Evolutionary conservation across 352 stramenopile species (phyloP).

Genomic region (Plasmopara muralis): DNA sequence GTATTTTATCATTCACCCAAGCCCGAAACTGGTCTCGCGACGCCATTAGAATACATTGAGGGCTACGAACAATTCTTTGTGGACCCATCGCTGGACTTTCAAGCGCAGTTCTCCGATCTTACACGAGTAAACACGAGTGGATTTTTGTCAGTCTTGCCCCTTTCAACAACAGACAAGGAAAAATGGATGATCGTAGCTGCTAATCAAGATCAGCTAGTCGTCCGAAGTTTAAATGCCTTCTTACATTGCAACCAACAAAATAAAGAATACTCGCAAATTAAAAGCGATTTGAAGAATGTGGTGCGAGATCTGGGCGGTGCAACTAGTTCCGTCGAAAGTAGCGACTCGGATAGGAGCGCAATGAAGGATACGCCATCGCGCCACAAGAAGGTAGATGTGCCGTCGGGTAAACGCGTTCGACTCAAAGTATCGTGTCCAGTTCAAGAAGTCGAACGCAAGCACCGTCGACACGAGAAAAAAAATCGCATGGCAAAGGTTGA

Average conservation of each 20-base stretch:
- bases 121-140: conserved; percentile 70
- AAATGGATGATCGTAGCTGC: conserved; percentile 74
- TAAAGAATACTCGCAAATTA: conserved; percentile 37
- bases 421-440: neutral
- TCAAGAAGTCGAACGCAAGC: conserved; percentile 20
- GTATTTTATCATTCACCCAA: conserved; percentile 67
- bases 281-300: conserved; percentile 37
- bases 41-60: conserved; percentile 64
- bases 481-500: neutral
- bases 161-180: conserved; percentile 46
- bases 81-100: conserved; percentile 62
- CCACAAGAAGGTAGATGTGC: neutral
- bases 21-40: conserved; percentile 47
- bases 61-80: conserved; percentile 82
- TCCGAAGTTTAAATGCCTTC: conserved; percentile 61
- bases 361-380: conserved; percentile 20
- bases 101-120: conserved; percentile 72
- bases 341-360: conserved; percentile 16
- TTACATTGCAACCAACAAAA: conserved; percentile 50
- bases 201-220: conserved; percentile 65
- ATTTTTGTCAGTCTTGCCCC: conserved; percentile 51
- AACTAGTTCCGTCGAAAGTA: conserved; percentile 25
- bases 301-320: conserved; percentile 36
- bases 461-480: conserved; percentile 6
- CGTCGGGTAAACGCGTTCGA: neutral